phyloP scores from a whole-genome alignment of 768 basidiomycete species.

The Lactarius hengduanensis region DNA sequence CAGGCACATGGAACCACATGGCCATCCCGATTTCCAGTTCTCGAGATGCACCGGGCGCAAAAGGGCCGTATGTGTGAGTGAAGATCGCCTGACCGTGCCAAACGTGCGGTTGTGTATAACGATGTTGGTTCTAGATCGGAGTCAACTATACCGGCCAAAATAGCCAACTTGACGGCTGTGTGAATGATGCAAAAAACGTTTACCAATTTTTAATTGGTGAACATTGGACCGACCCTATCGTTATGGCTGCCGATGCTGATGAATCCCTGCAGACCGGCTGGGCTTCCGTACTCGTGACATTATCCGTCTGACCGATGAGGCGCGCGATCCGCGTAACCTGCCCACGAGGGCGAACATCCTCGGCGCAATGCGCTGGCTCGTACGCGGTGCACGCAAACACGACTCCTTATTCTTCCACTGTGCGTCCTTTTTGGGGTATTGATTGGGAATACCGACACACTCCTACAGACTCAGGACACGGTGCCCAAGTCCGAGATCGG shows the following conservation, averaged over 20 bases:
- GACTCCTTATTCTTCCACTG: constrained; percentile 47
- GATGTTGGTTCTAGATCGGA: constrained; percentile 40
- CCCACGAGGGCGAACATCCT: constrained; percentile 51
- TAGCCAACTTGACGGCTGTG: constrained; percentile 44
- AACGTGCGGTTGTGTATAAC: not conserved
- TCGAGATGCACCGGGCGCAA: constrained; percentile 46
- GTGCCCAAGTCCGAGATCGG: constrained; percentile 45
- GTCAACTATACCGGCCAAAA: constrained; percentile 45
- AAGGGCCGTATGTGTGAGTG: constrained; percentile 42
- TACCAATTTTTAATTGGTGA: constrained; percentile 39
- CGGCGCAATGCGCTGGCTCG: constrained; percentile 51
- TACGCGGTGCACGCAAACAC: constrained; percentile 45
- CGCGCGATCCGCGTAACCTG: constrained; percentile 36
- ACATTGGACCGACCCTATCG: not conserved
- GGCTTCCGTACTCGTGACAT: constrained; percentile 46
- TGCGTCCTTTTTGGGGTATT: not conserved
- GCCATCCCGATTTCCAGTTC: constrained; percentile 37
- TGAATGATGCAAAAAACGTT: constrained; percentile 50
- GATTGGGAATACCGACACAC: not conserved
- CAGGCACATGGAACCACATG: not conserved
- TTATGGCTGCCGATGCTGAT: not conserved
- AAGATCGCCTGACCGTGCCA: not conserved
- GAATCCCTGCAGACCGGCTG: constrained; percentile 36
- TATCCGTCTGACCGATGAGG: constrained; percentile 49
- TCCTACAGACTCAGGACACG: constrained; percentile 44